A percentile compares a stretch with the other conserved stretches of the same genome.
Conservation (phyloP, 805 yeast species). For the Tetrapisispora phaffii region DNA sequence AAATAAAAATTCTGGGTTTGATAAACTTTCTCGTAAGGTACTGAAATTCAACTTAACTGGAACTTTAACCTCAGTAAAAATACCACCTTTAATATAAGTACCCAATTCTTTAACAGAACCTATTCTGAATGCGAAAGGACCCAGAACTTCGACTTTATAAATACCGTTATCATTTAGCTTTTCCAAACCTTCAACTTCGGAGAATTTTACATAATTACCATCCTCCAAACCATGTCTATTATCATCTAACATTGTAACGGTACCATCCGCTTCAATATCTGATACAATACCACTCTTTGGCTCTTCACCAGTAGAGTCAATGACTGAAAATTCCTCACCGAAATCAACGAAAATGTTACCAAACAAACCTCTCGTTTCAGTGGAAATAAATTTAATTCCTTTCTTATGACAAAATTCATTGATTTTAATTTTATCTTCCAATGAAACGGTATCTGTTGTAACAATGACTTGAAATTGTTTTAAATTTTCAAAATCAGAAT, state of each 20-base stretch:
- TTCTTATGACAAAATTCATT: slow-evolving; percentile 65
- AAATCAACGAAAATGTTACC: slow-evolving; percentile 86
- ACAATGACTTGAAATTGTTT: slow-evolving; percentile 65
- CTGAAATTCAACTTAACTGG: slow-evolving; percentile 59
- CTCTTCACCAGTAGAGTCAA: slow-evolving; percentile 90
- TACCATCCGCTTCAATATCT: slow-evolving; percentile 78
- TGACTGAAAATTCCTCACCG: slow-evolving; percentile 68
- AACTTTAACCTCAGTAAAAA: slow-evolving; percentile 84
- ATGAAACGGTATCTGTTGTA: slow-evolving; percentile 58
- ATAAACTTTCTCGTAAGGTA: slow-evolving; percentile 52
- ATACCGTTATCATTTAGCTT: slow-evolving; percentile 65
- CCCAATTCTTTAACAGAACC: slow-evolving; percentile 48
- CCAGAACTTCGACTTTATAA: slow-evolving; percentile 71
- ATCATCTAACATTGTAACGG: slow-evolving; percentile 88
- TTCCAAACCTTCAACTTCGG: slow-evolving; percentile 75
- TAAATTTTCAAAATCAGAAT: slow-evolving; percentile 38
- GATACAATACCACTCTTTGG: slow-evolving; percentile 80
- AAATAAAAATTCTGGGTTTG: slow-evolving; percentile 64
- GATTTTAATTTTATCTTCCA: slow-evolving; percentile 67
- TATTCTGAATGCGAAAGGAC: slow-evolving; percentile 88
- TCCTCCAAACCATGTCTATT: slow-evolving; percentile 89
- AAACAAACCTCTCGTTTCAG: slow-evolving; percentile 79
- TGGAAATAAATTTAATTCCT: slow-evolving; percentile 68
- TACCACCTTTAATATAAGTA: slow-evolving; percentile 70
- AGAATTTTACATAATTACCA: slow-evolving; percentile 79